Conservation (phyloP, 2,329 filamentous ascomycete species). For the Hansfordia pulvinata region DNA sequence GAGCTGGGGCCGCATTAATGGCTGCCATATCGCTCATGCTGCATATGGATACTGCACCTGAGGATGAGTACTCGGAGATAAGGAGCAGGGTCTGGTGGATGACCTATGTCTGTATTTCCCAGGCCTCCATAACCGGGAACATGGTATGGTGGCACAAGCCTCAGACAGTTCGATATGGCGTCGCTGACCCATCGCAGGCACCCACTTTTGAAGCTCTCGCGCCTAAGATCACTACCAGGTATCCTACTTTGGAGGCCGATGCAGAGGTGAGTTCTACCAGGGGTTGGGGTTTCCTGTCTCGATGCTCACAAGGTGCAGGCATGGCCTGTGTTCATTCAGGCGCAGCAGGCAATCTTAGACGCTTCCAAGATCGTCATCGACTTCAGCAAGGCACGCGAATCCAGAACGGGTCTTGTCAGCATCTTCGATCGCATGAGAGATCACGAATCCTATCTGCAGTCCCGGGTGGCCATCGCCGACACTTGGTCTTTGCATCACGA, state of each 20-base stretch:
- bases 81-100: conserved; percentile 37
- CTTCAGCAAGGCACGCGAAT: conserved; percentile 26
- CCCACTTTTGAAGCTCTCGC: conserved; percentile 28
- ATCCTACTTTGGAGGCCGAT: conserved; percentile 25
- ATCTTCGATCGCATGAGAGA: conserved; percentile 27
- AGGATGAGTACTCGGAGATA: conserved; percentile 28
- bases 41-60: conserved; percentile 21
- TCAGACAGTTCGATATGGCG: not conserved
- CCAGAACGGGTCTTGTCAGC: conserved; percentile 20
- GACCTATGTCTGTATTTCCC: conserved; percentile 36
- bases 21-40: conserved; percentile 29
- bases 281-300: not conserved
- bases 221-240: conserved; percentile 28
- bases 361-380: conserved; percentile 33
- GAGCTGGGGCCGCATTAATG: conserved; percentile 31
- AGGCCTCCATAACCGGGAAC: conserved; percentile 36
- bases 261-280: conserved; percentile 22
- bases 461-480: conserved; percentile 20
- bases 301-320: conserved; percentile 17
- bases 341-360: conserved; percentile 31
- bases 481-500: conserved; percentile 18
- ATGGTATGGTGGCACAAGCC: conserved; percentile 18
- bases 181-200: conserved; percentile 13
- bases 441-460: conserved; percentile 21
- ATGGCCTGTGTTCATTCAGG: conserved; percentile 27